Evolutionary conservation across 306 rosid species (phyloP).

Genomic region (Malus sylvestris): DNA sequence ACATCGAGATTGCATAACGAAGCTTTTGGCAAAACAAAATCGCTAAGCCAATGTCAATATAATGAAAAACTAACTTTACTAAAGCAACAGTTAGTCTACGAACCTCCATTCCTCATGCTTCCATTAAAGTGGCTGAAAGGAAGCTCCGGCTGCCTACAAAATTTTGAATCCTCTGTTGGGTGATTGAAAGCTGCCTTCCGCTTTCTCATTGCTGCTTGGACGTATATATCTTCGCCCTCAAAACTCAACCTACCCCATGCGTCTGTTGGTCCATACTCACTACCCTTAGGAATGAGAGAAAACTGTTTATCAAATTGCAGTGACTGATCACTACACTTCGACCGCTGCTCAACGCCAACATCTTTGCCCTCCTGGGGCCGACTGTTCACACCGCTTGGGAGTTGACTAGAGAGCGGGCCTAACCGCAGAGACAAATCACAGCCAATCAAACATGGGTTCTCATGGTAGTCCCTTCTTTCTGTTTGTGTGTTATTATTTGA

Average conservation of each 20-base stretch:
- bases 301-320: slow-evolving; percentile 3
- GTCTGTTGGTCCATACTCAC: slow-evolving; percentile 10
- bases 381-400: slow-evolving; percentile 14
- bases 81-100: slow-evolving; percentile 17
- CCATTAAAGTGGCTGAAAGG: slow-evolving; percentile 7
- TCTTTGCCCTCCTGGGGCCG: slow-evolving; percentile 16
- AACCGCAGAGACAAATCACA: slow-evolving; percentile 69
- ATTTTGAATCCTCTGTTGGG: slow-evolving; percentile 11
- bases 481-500: slow-evolving; percentile 13
- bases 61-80: slow-evolving; percentile 5
- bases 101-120: slow-evolving; percentile 27
- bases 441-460: slow-evolving; percentile 8
- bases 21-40: slow-evolving; percentile 8
- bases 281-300: slow-evolving; percentile 8
- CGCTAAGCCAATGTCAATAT: slow-evolving; percentile 7
- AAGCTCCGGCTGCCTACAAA: slow-evolving; percentile 32
- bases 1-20: slow-evolving; percentile 4
- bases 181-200: slow-evolving; percentile 29
- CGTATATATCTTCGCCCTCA: neutral
- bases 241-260: slow-evolving; percentile 1
- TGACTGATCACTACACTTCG: slow-evolving; percentile 6
- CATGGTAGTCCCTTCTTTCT: slow-evolving; percentile 1
- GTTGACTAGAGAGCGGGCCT: slow-evolving; percentile 34
- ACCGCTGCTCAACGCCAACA: neutral
- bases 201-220: slow-evolving; percentile 25